Conservation (phyloP, 140 eudicot species). For the Senecio squalidus region DNA sequence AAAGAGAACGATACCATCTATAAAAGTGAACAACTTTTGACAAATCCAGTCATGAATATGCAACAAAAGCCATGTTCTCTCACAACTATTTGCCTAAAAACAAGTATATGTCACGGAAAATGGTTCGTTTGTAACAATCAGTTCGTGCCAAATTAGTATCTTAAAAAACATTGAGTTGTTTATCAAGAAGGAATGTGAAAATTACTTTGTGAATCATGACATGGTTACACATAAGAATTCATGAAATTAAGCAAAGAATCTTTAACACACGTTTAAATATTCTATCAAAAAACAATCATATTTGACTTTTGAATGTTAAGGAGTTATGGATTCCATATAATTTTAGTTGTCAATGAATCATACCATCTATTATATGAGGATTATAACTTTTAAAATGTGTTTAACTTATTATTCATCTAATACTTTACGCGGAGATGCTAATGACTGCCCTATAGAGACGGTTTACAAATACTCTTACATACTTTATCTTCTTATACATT, state of each 20-base stretch:
- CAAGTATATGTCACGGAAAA: background rate
- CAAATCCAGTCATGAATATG: background rate
- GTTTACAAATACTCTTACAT: no score
- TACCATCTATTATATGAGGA: background rate
- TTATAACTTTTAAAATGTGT: background rate
- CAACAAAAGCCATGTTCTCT: background rate
- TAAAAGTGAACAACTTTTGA: background rate
- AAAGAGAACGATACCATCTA: no score
- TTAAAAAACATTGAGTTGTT: background rate
- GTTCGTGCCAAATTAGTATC: background rate
- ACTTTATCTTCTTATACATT: no score
- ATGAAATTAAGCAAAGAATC: constrained; percentile 19
- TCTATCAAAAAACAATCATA: background rate
- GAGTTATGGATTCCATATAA: constrained; percentile 18
- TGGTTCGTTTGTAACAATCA: background rate
- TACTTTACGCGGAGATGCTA: no score
- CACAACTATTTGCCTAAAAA: background rate
- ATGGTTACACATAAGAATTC: background rate
- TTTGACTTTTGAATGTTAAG: constrained; percentile 21
- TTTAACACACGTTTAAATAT: constrained; percentile 13
- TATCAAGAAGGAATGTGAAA: background rate
- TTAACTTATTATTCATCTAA: constrained; percentile 4
- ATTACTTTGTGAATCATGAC: background rate
- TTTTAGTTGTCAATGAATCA: constrained; percentile 29
- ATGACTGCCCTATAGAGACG: no score